These are phyloP conservation scores for Citrus reticulata DNA, from an alignment of 345 rosid genomes.

Conservation along the genomic window DNA sequence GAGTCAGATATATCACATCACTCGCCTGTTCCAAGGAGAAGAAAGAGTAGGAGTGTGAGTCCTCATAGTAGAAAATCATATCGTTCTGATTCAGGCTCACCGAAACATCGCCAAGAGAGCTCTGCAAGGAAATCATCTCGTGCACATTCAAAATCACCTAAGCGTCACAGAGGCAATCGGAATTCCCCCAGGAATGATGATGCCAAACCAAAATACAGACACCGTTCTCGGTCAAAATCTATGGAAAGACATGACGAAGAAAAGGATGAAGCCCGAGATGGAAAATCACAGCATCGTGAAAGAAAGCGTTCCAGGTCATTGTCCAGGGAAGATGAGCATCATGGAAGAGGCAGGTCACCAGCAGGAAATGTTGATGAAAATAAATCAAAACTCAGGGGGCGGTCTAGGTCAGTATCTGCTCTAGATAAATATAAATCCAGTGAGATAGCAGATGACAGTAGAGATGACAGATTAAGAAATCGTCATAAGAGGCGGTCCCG, in stretches of 20 bases:
- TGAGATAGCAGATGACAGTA: constrained; percentile 38
- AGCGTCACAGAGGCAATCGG: constrained; percentile 42
- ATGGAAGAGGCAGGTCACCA: constrained; percentile 34
- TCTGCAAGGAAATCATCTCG: constrained; percentile 39
- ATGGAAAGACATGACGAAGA: constrained; percentile 40
- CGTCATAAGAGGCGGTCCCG: constrained; percentile 59
- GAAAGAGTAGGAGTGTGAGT: constrained; percentile 65
- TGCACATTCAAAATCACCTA: constrained; percentile 63
- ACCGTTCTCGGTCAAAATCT: constrained; percentile 59
- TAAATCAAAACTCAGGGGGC: constrained; percentile 40
- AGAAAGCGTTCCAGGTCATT: constrained; percentile 55
- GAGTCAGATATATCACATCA: constrained; percentile 48
- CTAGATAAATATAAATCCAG: constrained; percentile 27
- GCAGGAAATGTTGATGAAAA: constrained; percentile 39
- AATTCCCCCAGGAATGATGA: constrained; percentile 52
- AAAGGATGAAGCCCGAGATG: constrained; percentile 35
- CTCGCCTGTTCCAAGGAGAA: constrained; percentile 66
- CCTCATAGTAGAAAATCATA: constrained; percentile 56
- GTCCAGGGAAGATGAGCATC: constrained; percentile 42
- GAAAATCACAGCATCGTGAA: constrained; percentile 31
- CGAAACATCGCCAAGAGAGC: constrained; percentile 36
- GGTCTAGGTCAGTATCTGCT: constrained; percentile 54
- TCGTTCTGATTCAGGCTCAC: constrained; percentile 51
- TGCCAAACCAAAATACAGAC: constrained; percentile 36
- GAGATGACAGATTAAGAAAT: constrained; percentile 38